phyloP scores from a whole-genome alignment of 2,329 filamentous ascomycete species.

The Aspergillus novofumigatus region DNA sequence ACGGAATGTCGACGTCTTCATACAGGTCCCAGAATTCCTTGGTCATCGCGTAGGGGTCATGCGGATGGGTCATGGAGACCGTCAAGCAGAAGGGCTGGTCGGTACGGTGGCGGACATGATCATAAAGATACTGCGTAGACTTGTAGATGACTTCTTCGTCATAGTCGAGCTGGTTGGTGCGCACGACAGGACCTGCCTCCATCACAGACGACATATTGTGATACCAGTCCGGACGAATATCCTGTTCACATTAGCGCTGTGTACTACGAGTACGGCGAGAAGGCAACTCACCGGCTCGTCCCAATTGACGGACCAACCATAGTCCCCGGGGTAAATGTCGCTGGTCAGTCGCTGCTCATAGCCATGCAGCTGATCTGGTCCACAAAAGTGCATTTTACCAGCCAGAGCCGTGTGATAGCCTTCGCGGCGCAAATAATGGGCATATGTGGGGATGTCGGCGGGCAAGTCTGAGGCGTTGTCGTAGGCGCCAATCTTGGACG shows the following conservation, averaged over 20 bases:
- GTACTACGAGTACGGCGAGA: not conserved
- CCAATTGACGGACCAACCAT: constrained; percentile 95
- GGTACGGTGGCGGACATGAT: constrained; percentile 77
- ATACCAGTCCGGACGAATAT: constrained; percentile 79
- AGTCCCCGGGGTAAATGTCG: constrained; percentile 92
- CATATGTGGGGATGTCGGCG: constrained; percentile 84
- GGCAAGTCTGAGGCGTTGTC: constrained; percentile 85
- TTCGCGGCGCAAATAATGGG: constrained; percentile 78
- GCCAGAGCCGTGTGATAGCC: constrained; percentile 88
- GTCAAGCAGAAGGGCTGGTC: constrained; percentile 82
- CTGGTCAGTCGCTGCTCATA: constrained; percentile 91
- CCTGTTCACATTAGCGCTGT: constrained; percentile 19
- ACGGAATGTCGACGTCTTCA: constrained; percentile 78
- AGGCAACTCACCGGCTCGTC: constrained; percentile 63
- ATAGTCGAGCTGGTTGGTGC: constrained; percentile 93
- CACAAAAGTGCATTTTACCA: constrained; percentile 97
- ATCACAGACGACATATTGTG: constrained; percentile 93
- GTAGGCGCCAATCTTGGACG: constrained; percentile 85
- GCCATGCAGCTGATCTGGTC: constrained; percentile 82
- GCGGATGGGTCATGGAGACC: constrained; percentile 88
- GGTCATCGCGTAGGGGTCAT: constrained; percentile 92
- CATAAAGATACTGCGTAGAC: constrained; percentile 83
- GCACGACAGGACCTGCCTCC: constrained; percentile 81
- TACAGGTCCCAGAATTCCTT: constrained; percentile 92
- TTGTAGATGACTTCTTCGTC: constrained; percentile 95